Percentiles rank a stretch among this genome's conserved stretches.
These are phyloP conservation scores for Kwoniella shivajii DNA, from an alignment of 1,284 basidiomycete genomes.

Conservation along the genomic window DNA sequence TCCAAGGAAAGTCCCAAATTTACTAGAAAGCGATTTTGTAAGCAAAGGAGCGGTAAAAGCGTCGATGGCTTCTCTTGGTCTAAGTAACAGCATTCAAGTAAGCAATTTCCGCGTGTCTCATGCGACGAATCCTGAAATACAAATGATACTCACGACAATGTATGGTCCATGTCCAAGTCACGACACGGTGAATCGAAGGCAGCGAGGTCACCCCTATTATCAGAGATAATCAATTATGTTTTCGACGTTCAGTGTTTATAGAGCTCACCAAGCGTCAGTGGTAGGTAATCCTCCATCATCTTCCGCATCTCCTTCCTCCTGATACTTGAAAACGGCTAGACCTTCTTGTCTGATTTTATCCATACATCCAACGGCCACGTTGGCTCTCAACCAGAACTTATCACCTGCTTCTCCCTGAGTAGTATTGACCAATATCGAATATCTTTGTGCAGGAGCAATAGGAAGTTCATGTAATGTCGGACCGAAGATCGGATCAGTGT, in stretches of 20 bases:
- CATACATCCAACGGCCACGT: conserved; percentile 11
- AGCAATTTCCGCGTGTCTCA: too few species aligned
- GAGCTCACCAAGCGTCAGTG: conserved; percentile 11
- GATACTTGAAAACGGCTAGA: conserved; percentile 13
- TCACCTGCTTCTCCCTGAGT: conserved; percentile 25
- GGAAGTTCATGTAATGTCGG: conserved; percentile 28
- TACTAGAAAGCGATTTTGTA: conserved; percentile 25
- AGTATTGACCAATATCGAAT: conserved; percentile 43
- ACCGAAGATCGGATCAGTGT: conserved; percentile 32
- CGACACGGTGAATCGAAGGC: conserved; percentile 3
- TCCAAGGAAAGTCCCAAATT: conserved; percentile 25
- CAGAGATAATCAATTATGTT: background rate
- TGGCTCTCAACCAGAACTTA: conserved; percentile 43
- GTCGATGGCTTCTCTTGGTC: conserved; percentile 35
- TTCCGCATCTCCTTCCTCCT: background rate
- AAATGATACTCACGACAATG: conserved; percentile 23
- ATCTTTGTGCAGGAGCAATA: conserved; percentile 40
- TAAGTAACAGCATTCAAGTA: conserved; percentile 2
- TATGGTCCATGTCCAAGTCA: conserved; percentile 29
- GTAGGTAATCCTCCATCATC: conserved; percentile 1
- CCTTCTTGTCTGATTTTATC: background rate
- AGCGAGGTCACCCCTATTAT: conserved; percentile 15
- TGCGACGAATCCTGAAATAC: too few species aligned
- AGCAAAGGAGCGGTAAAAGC: conserved; percentile 23
- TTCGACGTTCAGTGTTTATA: too few species aligned